Evolutionary conservation across 805 yeast genomes (phyloP).

Genomic region (Brettanomyces custersianus): DNA sequence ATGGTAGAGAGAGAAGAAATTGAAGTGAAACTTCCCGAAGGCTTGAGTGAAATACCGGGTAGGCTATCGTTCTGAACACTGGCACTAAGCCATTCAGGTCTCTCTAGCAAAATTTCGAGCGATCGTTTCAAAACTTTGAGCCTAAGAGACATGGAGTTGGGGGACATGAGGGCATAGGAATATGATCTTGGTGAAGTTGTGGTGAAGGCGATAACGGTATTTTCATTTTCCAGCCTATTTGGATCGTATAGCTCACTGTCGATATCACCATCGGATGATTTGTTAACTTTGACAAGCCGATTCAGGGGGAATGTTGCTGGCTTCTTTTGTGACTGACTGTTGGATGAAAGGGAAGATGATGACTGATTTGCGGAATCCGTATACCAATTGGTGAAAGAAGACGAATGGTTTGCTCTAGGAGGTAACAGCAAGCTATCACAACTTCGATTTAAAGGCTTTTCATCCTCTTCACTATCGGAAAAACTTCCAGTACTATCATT

Average conservation of each 20-base stretch:
- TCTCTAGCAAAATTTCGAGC: slow-evolving; percentile 58
- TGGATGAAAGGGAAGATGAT: not conserved
- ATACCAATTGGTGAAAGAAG: not conserved
- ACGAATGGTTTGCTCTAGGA: too few species aligned
- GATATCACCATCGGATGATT: not conserved
- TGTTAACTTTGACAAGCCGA: not conserved
- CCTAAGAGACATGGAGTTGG: slow-evolving; percentile 69
- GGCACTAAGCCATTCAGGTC: slow-evolving; percentile 35
- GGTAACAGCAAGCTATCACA: too few species aligned
- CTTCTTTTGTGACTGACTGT: not conserved
- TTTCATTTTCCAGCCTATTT: slow-evolving; percentile 4
- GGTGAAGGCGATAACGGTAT: slow-evolving; percentile 42
- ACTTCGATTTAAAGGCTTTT: too few species aligned
- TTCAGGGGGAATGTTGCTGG: not conserved
- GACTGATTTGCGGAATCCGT: not conserved
- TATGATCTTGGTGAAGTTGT: slow-evolving; percentile 77
- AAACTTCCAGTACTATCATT: slow-evolving; percentile 6
- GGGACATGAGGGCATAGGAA: slow-evolving; percentile 76
- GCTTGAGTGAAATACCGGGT: not conserved
- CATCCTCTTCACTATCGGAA: not conserved
- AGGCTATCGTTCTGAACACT: not conserved
- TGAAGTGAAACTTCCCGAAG: too few species aligned
- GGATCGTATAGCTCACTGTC: not conserved
- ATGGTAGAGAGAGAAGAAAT: too few species aligned
- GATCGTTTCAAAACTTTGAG: slow-evolving; percentile 69